Percentiles rank a stretch among this genome's conserved stretches.
phyloP scores from a whole-genome alignment of 2,329 filamentous ascomycete species.

The Xylariaceae sp. region DNA sequence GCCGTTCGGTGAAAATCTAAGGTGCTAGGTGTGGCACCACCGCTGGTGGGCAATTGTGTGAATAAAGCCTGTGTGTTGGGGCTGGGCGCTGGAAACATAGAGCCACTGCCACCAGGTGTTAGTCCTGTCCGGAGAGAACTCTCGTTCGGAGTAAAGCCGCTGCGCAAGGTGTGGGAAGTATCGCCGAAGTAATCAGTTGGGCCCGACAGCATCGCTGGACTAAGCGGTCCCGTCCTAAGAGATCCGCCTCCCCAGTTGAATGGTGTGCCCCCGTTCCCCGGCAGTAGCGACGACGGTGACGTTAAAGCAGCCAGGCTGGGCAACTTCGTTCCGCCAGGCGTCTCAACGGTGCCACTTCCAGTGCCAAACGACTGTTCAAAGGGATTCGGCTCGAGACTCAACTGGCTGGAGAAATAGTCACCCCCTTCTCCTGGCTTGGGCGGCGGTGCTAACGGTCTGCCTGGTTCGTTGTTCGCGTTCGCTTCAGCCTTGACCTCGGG shows the following conservation, averaged over 20 bases:
- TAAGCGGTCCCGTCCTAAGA: slow-evolving; percentile 84
- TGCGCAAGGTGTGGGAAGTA: slow-evolving; percentile 63
- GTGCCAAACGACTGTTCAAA: slow-evolving; percentile 91
- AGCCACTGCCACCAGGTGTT: slow-evolving; percentile 89
- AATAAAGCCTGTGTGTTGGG: slow-evolving; percentile 81
- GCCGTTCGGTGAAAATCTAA: slow-evolving; percentile 94
- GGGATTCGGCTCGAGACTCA: slow-evolving; percentile 85
- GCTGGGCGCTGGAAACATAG: slow-evolving; percentile 92
- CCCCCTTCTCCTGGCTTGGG: slow-evolving; percentile 53
- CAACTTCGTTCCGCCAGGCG: slow-evolving; percentile 75
- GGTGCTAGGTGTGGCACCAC: slow-evolving; percentile 81
- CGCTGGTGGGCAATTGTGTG: slow-evolving; percentile 65
- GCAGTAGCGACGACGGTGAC: slow-evolving; percentile 76
- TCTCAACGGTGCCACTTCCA: slow-evolving; percentile 59
- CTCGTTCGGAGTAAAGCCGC: slow-evolving; percentile 93
- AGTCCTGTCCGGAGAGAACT: slow-evolving; percentile 86
- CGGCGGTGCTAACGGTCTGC: slow-evolving; percentile 65
- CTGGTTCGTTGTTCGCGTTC: slow-evolving; percentile 49
- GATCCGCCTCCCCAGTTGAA: slow-evolving; percentile 80
- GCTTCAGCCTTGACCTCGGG: slow-evolving; percentile 47
- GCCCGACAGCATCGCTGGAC: slow-evolving; percentile 94
- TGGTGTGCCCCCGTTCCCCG: slow-evolving; percentile 65
- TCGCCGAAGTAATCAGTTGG: slow-evolving; percentile 88
- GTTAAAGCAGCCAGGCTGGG: slow-evolving; percentile 87
- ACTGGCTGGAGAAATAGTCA: slow-evolving; percentile 64